phyloP scores from a whole-genome alignment of 2,329 filamentous ascomycete genomes.

The Chrysoporthe deuterocubensis region DNA sequence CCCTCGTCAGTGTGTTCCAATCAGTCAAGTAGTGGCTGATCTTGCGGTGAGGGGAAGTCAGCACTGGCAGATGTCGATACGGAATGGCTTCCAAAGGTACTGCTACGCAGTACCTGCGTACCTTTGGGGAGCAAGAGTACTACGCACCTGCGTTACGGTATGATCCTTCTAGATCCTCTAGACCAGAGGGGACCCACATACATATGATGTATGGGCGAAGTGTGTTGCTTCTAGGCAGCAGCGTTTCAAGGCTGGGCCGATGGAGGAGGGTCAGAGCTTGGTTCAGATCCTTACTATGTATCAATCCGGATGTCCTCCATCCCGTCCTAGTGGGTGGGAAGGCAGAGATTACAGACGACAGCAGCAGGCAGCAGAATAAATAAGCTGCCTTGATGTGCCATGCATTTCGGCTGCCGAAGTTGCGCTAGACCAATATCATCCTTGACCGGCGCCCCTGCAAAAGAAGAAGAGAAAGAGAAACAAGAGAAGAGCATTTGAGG shows the following conservation, averaged over 20 bases:
- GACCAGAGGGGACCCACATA: not conserved
- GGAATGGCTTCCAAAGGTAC: not conserved
- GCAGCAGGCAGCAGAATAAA: constrained; percentile 3
- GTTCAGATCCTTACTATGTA: not conserved
- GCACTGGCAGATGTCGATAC: not conserved
- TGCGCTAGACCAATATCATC: not conserved
- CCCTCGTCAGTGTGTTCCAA: too few species aligned
- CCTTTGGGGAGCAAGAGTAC: too few species aligned
- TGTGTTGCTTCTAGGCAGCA: not conserved
- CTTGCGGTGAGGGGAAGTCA: not conserved
- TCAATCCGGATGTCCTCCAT: too few species aligned
- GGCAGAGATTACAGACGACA: too few species aligned
- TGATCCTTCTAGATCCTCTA: not conserved
- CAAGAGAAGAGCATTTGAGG: not conserved
- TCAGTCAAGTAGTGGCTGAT: not conserved
- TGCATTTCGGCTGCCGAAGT: not conserved
- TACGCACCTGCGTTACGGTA: not conserved
- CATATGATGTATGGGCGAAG: not conserved
- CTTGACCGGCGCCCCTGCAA: not conserved
- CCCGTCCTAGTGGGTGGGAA: too few species aligned
- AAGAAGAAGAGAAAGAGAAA: not conserved
- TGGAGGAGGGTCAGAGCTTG: not conserved
- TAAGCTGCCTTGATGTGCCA: not conserved
- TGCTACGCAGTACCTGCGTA: not conserved
- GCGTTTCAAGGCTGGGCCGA: not conserved